Conservation (phyloP, 768 basidiomycete genomes). For the Mrakia hoshinonis region DNA sequence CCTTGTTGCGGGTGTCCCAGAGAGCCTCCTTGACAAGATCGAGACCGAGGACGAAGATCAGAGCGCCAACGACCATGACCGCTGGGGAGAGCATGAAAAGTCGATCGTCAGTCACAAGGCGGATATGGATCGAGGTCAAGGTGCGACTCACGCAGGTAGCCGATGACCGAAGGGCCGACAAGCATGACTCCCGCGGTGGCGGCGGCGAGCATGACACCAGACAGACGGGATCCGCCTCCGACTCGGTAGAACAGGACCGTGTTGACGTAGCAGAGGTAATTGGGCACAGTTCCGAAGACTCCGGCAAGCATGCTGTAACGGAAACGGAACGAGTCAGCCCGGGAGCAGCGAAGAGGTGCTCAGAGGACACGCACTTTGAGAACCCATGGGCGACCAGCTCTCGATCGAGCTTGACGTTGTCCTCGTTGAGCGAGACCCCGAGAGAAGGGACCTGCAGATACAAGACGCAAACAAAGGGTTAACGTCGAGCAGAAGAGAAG, state of each 20-base stretch:
- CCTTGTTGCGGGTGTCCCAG: constrained; percentile 88
- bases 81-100: constrained; percentile 46
- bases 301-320: constrained; percentile 54
- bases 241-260: constrained; percentile 67
- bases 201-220: constrained; percentile 74
- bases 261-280: constrained; percentile 59
- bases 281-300: constrained; percentile 69
- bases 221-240: constrained; percentile 72
- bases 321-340: neutral
- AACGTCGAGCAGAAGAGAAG: neutral
- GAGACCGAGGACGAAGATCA: constrained; percentile 89
- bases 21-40: constrained; percentile 91
- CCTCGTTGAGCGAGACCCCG: constrained; percentile 80
- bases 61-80: constrained; percentile 78
- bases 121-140: too few relatives aligned
- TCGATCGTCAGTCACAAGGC: neutral
- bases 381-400: constrained; percentile 89
- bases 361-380: constrained; percentile 50
- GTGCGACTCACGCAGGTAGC: constrained; percentile 72
- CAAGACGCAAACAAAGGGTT: neutral
- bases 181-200: constrained; percentile 64
- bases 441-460: constrained; percentile 84
- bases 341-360: neutral
- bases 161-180: constrained; percentile 75
- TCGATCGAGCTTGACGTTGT: constrained; percentile 76